Evolutionary conservation across 2,329 filamentous ascomycete species (phyloP).

Genomic region (Graphiopsis chlorocephala): DNA sequence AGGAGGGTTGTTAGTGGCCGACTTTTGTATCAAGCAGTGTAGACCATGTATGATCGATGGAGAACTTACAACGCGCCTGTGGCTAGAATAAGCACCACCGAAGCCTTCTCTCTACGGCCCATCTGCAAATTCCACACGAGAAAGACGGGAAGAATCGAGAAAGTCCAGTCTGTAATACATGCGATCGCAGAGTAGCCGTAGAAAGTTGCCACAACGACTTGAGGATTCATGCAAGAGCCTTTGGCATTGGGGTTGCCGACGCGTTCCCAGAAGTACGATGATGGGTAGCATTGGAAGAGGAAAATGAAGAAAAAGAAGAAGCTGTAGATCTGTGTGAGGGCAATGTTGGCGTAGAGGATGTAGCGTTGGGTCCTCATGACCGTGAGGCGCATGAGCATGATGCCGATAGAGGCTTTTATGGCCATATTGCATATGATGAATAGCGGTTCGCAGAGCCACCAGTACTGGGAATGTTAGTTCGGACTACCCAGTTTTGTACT

Average conservation of each 20-base stretch:
- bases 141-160: constrained; percentile 41
- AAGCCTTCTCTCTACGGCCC: constrained; percentile 36
- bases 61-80: constrained; percentile 38
- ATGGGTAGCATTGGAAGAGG: constrained; percentile 21
- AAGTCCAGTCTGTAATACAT: constrained; percentile 41
- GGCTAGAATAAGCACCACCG: constrained; percentile 39
- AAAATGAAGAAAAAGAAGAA: constrained; percentile 22
- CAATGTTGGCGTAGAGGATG: constrained; percentile 17
- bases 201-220: constrained; percentile 47
- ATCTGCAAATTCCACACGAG: constrained; percentile 43
- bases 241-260: constrained; percentile 12
- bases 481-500: neutral
- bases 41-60: neutral
- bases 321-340: constrained; percentile 20
- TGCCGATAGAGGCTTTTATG: constrained; percentile 22
- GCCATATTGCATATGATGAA: constrained; percentile 22
- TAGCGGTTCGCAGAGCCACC: constrained; percentile 38
- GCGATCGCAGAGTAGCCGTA: constrained; percentile 36
- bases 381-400: constrained; percentile 21
- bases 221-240: constrained; percentile 33
- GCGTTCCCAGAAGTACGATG: constrained; percentile 21
- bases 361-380: constrained; percentile 14
- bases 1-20: neutral
- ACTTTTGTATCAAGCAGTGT: neutral
- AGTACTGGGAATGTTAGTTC: constrained; percentile 30